These are phyloP conservation scores for Fraxinus floribunda DNA, from an alignment of 305 asterid genomes.

Conservation along the genomic window DNA sequence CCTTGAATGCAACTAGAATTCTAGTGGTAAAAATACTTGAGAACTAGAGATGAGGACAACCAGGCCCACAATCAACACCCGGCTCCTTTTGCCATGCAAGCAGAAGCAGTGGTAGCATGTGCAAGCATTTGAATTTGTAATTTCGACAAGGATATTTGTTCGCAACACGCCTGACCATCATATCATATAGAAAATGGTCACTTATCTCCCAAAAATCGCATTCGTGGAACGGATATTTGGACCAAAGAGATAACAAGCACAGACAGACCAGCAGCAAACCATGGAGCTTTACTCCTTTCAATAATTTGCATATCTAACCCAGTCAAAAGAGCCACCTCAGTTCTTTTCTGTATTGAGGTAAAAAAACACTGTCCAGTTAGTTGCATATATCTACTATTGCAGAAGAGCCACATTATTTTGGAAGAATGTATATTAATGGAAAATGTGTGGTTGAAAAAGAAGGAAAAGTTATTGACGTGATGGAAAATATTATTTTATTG, in stretches of 20 bases:
- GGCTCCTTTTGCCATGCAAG: neutral
- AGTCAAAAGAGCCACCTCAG: neutral
- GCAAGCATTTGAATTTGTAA: neutral
- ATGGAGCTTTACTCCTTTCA: neutral
- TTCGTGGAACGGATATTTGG: neutral
- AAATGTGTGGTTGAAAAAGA: too few species aligned
- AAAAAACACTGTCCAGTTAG: neutral
- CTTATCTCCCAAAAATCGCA: neutral
- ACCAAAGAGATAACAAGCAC: neutral
- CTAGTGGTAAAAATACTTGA: neutral
- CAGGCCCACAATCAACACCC: neutral
- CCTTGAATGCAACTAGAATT: neutral
- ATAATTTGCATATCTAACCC: neutral
- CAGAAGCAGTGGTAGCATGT: neutral
- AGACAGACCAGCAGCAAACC: neutral
- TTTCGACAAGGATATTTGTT: neutral
- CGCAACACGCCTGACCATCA: neutral
- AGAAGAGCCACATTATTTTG: neutral
- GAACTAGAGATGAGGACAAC: neutral
- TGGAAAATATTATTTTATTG: too few species aligned
- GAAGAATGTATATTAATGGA: too few species aligned
- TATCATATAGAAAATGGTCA: neutral
- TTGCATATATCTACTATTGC: neutral
- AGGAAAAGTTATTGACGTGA: too few species aligned
- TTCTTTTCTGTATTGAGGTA: neutral